These are phyloP conservation scores for Volvariella surrecta DNA, from an alignment of 1,284 basidiomycete species.

Conservation along the genomic window DNA sequence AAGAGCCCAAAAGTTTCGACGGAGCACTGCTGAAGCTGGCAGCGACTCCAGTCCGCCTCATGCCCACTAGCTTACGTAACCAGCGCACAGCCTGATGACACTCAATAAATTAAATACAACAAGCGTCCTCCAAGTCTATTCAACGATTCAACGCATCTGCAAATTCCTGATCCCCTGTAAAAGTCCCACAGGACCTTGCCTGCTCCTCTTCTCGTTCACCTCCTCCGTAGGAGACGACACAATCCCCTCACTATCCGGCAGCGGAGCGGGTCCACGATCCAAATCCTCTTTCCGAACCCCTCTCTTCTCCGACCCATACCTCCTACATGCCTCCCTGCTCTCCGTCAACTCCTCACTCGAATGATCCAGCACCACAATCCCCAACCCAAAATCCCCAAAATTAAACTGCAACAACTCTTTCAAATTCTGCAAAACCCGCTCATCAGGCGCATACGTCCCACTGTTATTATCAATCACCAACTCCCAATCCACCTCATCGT, in stretches of 20 bases:
- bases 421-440: conserved; percentile 42
- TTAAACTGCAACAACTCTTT: conserved; percentile 57
- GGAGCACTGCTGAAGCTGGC: too few relatives aligned
- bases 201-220: too few relatives aligned
- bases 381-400: conserved; percentile 47
- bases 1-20: too few relatives aligned
- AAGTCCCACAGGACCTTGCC: too few relatives aligned
- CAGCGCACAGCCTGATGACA: too few relatives aligned
- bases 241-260: conserved; percentile 47
- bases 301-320: conserved; percentile 49
- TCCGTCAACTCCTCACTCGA: conserved; percentile 49
- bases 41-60: too few relatives aligned
- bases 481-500: conserved; percentile 57
- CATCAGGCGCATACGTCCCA: conserved; percentile 66
- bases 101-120: too few relatives aligned
- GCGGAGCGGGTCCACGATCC: conserved; percentile 11
- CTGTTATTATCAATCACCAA: conserved; percentile 72
- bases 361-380: conserved; percentile 44
- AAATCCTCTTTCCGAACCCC: conserved; percentile 50
- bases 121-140: too few relatives aligned
- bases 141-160: too few relatives aligned
- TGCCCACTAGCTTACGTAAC: too few relatives aligned
- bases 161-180: too few relatives aligned
- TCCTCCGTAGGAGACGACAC: conserved; percentile 24
- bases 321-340: conserved; percentile 57